Base-by-base conservation (phyloP, 2,329 filamentous ascomycete genomes). In the Arthrobotrys conoides region DNA sequence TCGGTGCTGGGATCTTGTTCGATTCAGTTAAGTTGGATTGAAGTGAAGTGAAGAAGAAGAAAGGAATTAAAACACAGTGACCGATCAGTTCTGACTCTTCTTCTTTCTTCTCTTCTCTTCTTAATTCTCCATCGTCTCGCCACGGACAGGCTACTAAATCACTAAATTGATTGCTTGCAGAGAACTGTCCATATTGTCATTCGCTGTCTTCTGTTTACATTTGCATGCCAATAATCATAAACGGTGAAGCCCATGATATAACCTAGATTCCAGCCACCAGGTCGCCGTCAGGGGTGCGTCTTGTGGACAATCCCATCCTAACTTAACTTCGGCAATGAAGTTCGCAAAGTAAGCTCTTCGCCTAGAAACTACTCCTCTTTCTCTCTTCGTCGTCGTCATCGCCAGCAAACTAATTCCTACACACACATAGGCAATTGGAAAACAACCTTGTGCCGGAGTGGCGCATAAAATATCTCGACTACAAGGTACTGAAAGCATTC, bases 391-490 rank as follows among this genome's bases (percentile, higher is more conserved):
- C 27, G 27, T 30, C 27, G 27, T 30, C 27, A 30, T 30, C 27
- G 27, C 27, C 9, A 38, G 63, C 22, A 53, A 48, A 24, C 18
- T 24, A 53, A 46, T 12, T 38, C 55, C 38, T 14, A 27, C 18
- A 20, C 18, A 16, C n/a, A 84, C 89, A 88, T 71, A 92, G 91
- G 84, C 93, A 97, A 86, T 88, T 97, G 80, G 93, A 97, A 83
- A 89, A 92, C 83, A 92, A 96, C 82, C 89, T 94, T 68, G 93
- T 97, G 80, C 94, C 94, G 83, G 94, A 98, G 89, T 98, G 95
- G 95, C 90, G 92, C 83, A 89, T 91, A 84, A 97, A 97, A 85
- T 98, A 97, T 84, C 88, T 98, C 82, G 90, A 97, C 85, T 98
- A 98, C 87, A 97, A 97, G 88, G 90, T 90, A 71, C 69, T 84